Percentiles rank a stretch among this genome's conserved stretches.
phyloP scores from a whole-genome alignment of 768 basidiomycete genomes.

The Hypholoma fasciculare region DNA sequence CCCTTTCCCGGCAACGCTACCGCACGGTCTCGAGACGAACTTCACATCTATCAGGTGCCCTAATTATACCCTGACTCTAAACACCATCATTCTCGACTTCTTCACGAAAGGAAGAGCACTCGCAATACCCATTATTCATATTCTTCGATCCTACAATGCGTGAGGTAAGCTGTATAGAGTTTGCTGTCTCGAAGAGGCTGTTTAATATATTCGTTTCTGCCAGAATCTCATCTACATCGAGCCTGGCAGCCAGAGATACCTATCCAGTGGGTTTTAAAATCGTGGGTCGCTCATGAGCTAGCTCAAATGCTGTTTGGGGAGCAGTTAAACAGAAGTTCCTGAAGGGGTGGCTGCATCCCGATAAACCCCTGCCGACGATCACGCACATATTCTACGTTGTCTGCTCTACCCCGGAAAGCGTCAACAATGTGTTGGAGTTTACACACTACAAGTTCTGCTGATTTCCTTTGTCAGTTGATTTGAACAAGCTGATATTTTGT shows the following conservation, averaged over 20 bases:
- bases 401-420: constrained; percentile 17
- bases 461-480: no score
- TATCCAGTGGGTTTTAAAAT: constrained; percentile 12
- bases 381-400: constrained; percentile 27
- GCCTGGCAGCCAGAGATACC: constrained; percentile 17
- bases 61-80: no score
- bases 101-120: background rate
- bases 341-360: constrained; percentile 26
- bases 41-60: no score
- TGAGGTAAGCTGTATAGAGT: constrained; percentile 10
- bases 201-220: no score
- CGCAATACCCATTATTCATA: constrained; percentile 8
- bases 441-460: constrained; percentile 26
- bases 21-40: no score
- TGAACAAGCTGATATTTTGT: background rate
- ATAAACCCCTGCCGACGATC: constrained; percentile 21
- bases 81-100: no score
- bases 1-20: no score
- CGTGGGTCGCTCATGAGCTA: background rate
- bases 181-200: no score
- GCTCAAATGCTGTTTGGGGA: background rate
- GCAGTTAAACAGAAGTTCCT: constrained; percentile 23
- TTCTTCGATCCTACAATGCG: constrained; percentile 17
- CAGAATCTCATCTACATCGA: constrained; percentile 25
- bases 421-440: constrained; percentile 23